These are phyloP conservation scores for Physcia stellaris DNA, from an alignment of 495 filamentous ascomycete genomes.

Conservation along the genomic window DNA sequence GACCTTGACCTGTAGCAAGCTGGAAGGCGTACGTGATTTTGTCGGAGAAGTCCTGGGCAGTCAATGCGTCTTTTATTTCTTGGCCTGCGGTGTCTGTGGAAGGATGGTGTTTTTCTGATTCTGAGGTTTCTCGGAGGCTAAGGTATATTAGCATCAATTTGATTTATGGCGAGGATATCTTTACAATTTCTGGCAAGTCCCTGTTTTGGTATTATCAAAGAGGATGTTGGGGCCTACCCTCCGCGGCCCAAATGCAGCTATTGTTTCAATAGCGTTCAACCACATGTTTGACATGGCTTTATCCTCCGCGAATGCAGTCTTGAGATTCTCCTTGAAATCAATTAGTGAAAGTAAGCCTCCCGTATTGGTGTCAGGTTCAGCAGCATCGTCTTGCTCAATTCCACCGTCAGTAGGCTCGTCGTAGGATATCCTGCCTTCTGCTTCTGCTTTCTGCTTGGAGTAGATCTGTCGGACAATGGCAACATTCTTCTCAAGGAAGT, in stretches of 20 bases:
- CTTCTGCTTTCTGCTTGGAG: slow-evolving; percentile 41
- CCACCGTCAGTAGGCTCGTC: slow-evolving; percentile 22
- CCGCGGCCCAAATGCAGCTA: slow-evolving; percentile 78
- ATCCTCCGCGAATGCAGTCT: slow-evolving; percentile 47
- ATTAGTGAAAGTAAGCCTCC: slow-evolving; percentile 45
- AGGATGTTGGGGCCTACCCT: slow-evolving; percentile 80
- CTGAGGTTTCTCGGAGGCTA: not conserved
- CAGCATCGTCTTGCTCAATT: slow-evolving; percentile 28
- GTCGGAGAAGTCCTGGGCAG: slow-evolving; percentile 56
- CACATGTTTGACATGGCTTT: slow-evolving; percentile 58
- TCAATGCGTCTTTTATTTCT: not conserved
- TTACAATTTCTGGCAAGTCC: slow-evolving; percentile 64
- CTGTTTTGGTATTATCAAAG: slow-evolving; percentile 65
- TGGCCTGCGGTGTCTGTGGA: not conserved
- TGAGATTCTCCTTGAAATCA: slow-evolving; percentile 64
- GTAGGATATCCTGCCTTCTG: slow-evolving; percentile 18
- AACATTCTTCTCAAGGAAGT: slow-evolving; percentile 70
- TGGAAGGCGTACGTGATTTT: slow-evolving; percentile 91
- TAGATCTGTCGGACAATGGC: slow-evolving; percentile 69
- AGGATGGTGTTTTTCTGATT: slow-evolving; percentile 2
- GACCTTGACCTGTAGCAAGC: slow-evolving; percentile 75
- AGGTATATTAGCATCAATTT: not conserved
- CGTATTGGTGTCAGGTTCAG: slow-evolving; percentile 28
- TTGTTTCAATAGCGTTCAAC: slow-evolving; percentile 63
- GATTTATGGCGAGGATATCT: too few species aligned